Evolutionary conservation across 139 green algal species (phyloP).

Genomic region (Chlamydomonas sphaeroides): DNA sequence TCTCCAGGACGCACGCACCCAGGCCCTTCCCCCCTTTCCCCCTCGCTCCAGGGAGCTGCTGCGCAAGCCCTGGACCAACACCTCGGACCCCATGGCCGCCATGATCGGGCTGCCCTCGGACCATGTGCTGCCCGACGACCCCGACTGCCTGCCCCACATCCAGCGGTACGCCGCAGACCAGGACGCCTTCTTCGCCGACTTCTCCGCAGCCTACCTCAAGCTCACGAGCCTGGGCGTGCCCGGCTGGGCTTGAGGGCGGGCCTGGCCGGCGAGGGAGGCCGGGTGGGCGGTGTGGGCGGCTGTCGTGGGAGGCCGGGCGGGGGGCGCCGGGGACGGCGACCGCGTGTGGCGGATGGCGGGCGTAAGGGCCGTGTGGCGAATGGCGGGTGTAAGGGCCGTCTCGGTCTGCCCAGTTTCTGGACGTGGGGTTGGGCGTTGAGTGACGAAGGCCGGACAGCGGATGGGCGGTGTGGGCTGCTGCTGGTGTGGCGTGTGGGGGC

Average conservation of each 20-base stretch:
- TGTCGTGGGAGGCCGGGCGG: not conserved
- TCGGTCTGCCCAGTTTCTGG: too few species aligned
- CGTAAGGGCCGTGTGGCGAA: too few species aligned
- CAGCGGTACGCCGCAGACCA: constrained; percentile 49
- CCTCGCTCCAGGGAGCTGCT: constrained; percentile 78
- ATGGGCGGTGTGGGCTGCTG: too few species aligned
- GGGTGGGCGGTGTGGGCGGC: not conserved
- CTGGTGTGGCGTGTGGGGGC: too few species aligned
- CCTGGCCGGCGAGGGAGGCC: too few species aligned
- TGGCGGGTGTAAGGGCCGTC: too few species aligned
- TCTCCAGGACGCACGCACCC: too few species aligned
- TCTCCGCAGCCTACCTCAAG: constrained; percentile 71
- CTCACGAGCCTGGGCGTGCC: constrained; percentile 62
- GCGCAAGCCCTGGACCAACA: constrained; percentile 74
- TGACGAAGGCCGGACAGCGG: too few species aligned
- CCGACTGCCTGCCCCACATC: constrained; percentile 45
- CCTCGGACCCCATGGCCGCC: constrained; percentile 62
- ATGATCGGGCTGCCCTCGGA: constrained; percentile 90
- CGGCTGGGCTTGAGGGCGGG: constrained; percentile 11
- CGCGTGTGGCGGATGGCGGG: too few species aligned
- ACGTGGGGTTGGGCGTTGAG: too few species aligned
- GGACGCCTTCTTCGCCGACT: constrained; percentile 77
- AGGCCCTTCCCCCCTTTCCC: too few species aligned
- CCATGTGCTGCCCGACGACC: constrained; percentile 84
- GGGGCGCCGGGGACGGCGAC: too few species aligned